These are phyloP conservation scores for Scheffersomyces lignosus DNA, from an alignment of 805 yeast genomes.

Conservation along the genomic window DNA sequence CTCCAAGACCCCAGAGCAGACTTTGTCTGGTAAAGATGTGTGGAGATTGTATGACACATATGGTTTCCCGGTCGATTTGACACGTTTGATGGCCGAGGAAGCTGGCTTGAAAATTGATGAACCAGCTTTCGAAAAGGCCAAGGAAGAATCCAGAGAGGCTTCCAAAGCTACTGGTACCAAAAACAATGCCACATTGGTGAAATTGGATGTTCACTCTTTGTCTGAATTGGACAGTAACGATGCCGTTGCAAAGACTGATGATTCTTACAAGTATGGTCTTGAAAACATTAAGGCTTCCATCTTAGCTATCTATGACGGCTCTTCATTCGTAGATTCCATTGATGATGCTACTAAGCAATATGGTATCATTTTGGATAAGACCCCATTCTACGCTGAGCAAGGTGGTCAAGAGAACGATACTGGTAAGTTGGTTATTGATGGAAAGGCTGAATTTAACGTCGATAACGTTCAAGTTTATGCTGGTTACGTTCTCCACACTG, in stretches of 20 bases:
- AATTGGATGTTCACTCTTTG: conserved; percentile 89
- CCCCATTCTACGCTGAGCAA: conserved; percentile 97
- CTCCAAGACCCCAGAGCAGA: conserved; percentile 67
- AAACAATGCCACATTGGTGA: conserved; percentile 58
- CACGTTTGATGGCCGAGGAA: conserved; percentile 98
- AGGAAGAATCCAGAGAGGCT: conserved; percentile 86
- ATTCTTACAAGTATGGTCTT: conserved; percentile 69
- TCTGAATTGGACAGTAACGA: conserved; percentile 64
- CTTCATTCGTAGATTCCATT: conserved; percentile 54
- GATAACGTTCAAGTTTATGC: conserved; percentile 90
- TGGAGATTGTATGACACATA: conserved; percentile 99
- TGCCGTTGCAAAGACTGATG: conserved; percentile 77
- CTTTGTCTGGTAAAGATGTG: conserved; percentile 88
- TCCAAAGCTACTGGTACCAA: conserved; percentile 81
- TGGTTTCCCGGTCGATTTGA: conserved; percentile 98
- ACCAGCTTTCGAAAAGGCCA: conserved; percentile 88
- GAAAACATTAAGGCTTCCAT: conserved; percentile 70
- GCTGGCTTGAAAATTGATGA: conserved; percentile 91
- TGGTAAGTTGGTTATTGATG: conserved; percentile 89
- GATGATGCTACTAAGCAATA: conserved; percentile 46
- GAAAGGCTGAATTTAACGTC: conserved; percentile 82
- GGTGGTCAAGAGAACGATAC: conserved; percentile 99
- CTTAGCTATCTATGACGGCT: conserved; percentile 69
- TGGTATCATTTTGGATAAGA: conserved; percentile 84
- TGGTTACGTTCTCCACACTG: conserved; percentile 96